phyloP scores from a whole-genome alignment of 2,329 filamentous ascomycete genomes.

The Ceratocystiopsis brevicomis region DNA sequence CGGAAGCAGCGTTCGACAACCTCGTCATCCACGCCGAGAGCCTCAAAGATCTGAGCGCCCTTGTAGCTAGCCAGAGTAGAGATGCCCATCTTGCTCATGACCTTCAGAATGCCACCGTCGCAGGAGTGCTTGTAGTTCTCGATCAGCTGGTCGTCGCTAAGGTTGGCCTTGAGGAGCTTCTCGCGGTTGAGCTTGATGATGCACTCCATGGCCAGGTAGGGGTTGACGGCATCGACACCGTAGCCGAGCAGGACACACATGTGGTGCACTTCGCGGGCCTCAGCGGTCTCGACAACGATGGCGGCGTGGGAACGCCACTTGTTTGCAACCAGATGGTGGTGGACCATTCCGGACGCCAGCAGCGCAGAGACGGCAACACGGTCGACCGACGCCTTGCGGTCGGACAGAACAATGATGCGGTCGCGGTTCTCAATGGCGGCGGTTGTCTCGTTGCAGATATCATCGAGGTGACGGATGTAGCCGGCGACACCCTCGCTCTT shows the following conservation, averaged over 20 bases:
- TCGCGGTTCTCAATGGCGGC: constrained; percentile 68
- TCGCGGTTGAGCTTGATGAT: constrained; percentile 94
- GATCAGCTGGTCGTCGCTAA: constrained; percentile 65
- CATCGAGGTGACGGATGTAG: constrained; percentile 72
- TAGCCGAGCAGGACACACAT: constrained; percentile 97
- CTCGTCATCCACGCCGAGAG: constrained; percentile 75
- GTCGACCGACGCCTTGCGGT: constrained; percentile 65
- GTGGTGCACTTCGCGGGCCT: constrained; percentile 93
- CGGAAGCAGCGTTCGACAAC: constrained; percentile 91
- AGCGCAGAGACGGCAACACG: constrained; percentile 74
- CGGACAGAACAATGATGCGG: constrained; percentile 75
- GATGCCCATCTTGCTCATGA: constrained; percentile 99
- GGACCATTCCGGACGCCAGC: constrained; percentile 78
- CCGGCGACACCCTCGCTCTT: constrained; percentile 68
- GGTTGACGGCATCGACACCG: constrained; percentile 84
- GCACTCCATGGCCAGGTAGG: constrained; percentile 88
- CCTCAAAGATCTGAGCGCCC: constrained; percentile 94
- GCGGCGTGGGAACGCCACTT: constrained; percentile 85
- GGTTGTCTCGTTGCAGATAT: constrained; percentile 70
- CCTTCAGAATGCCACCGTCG: constrained; percentile 90
- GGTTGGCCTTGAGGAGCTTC: constrained; percentile 76
- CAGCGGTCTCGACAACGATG: constrained; percentile 75
- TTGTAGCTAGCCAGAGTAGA: constrained; percentile 93
- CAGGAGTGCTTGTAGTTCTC: constrained; percentile 94
- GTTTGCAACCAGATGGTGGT: constrained; percentile 88